Evolutionary conservation across 177 flowering plant species (phyloP), one percentile per base, ranked within the genome.

Genomic region (Vitis hybrid): DNA sequence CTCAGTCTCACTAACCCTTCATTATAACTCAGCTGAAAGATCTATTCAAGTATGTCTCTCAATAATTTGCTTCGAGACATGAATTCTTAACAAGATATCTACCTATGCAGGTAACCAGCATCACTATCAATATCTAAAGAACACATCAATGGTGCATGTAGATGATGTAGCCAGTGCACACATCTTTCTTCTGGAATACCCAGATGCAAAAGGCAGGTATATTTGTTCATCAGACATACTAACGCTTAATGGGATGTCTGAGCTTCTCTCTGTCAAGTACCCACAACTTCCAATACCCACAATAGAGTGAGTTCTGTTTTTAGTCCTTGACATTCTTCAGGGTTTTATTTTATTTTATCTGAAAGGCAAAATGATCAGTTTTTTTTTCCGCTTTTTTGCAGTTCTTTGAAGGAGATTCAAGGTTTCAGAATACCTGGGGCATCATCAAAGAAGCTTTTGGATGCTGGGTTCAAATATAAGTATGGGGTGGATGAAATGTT

Each of bases 401-500:
- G 75, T 23, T 69, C 48, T n/a, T 60, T 72, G 19, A 64, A 62
- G 58, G 76, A 70, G 34, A 45, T 79, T 14, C 52, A 67, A 55
- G 77, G 76, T 6, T 26, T 21, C 32, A 66, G 65, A n/a, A 30
- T 39, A 0, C 23, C 72, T 19, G 67, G 72, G 2, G 15, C 79
- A 5, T 78, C 88, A 26, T 70, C 92, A 6, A 72, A 79, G 80
- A 87, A 85, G 71, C 83, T 87, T 0, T 15, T 76, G 70, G 81
- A 76, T 71, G 9, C 70, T 57, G 89, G 89, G 51, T 87, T 85
- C 81, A 67, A 75, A 52, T 85, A 62, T 60, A 80, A 78, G 68
- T 71, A 84, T 64, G 81, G 85, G 6, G 49, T 80, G 2, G 79
- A 85, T 26, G 88, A 86, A 4, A 86, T 85, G 80, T 78, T 66